Base-by-base conservation (phyloP, 1,139 yeast genomes). In the Hansenula lynferdii region DNA sequence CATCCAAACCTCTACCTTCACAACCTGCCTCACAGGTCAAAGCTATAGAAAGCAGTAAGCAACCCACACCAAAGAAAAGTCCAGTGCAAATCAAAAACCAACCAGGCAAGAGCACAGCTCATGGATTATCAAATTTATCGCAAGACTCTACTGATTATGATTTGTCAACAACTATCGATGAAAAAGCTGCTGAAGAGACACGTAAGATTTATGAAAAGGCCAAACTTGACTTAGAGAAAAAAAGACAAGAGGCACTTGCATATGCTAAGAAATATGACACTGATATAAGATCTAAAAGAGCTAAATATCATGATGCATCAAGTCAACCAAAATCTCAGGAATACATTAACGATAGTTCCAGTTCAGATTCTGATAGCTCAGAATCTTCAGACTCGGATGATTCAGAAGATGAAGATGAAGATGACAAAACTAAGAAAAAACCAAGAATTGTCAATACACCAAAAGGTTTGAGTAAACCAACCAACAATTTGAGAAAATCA, bases 361-460 rank as follows among this genome's bases (percentile, higher is more conserved):
- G 34, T n/a, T 29, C 31, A 18, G 51, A 39, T 8, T 48, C 53
- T 6, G 52, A 36, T 9, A 39, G 41, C 15, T n/a, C n/a, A n/a
- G n/a, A n/a, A n/a, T n/a, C n/a, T n/a, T n/a, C n/a, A n/a, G 25
- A 23, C 25, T 11, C 9, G 5, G 25, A 23, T 11, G 44, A 35
- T 15, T 32, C 30, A 3, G 49, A 43, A 6, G 42, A 43, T 9
- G 59, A 54, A 6, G 58, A 47, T 5, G 55, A 48, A 15, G 49
- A 53, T 4, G 43, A 50, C 5, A 37, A 38, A 18, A 41, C 49
- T 10, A 48, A 52, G 31, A 52, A 52, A 35, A 45, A 55, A 17
- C 64, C 69, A 35, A 50, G 69, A 38, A 60, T 64, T 18, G 71
- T 65, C 15, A 60, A 62, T 33, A 58, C 65, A 2, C 69, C 69